Percentiles rank a stretch among this genome's conserved stretches.
phyloP scores from a whole-genome alignment of 805 yeast genomes.

The Allodekkera sacchari region DNA sequence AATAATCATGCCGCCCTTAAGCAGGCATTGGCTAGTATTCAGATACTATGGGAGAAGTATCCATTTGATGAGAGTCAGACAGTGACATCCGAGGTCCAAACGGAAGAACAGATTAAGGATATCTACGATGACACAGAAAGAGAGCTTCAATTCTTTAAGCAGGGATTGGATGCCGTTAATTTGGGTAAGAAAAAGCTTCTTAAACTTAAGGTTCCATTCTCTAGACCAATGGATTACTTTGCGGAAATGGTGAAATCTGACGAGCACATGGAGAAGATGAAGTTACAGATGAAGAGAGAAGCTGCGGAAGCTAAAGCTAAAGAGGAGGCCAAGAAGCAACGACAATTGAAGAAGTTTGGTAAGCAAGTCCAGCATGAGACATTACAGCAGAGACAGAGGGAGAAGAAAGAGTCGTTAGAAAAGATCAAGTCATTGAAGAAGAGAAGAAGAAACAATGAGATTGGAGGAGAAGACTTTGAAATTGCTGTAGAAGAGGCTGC shows the following conservation, averaged over 20 bases:
- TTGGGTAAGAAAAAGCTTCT: slow-evolving; percentile 60
- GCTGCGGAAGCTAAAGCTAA: slow-evolving; percentile 76
- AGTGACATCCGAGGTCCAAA: slow-evolving; percentile 48
- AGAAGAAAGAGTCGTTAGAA: slow-evolving; percentile 83
- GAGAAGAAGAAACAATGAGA: slow-evolving; percentile 74
- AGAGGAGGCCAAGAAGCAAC: slow-evolving; percentile 89
- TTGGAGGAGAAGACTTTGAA: slow-evolving; percentile 68
- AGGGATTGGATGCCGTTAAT: slow-evolving; percentile 77
- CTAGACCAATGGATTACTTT: slow-evolving; percentile 91
- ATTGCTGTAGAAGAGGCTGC: slow-evolving; percentile 90
- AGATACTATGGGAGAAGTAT: slow-evolving; percentile 55
- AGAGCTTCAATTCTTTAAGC: slow-evolving; percentile 91
- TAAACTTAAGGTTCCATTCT: slow-evolving; percentile 73
- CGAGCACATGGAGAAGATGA: slow-evolving; percentile 94
- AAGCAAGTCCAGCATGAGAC: slow-evolving; percentile 94
- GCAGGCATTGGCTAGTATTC: slow-evolving; percentile 59
- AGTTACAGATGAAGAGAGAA: slow-evolving; percentile 70
- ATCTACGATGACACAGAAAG: slow-evolving; percentile 94
- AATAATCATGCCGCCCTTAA: slow-evolving; percentile 81
- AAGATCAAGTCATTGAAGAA: slow-evolving; percentile 86
- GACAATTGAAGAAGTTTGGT: slow-evolving; percentile 93
- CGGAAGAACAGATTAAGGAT: slow-evolving; percentile 67
- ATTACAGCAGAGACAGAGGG: slow-evolving; percentile 86
- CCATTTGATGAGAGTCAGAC: slow-evolving; percentile 82
- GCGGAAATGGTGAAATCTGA: slow-evolving; percentile 98